Evolutionary conservation across 208 protist species (phyloP).

Genomic region (Crithidia brevicula): DNA sequence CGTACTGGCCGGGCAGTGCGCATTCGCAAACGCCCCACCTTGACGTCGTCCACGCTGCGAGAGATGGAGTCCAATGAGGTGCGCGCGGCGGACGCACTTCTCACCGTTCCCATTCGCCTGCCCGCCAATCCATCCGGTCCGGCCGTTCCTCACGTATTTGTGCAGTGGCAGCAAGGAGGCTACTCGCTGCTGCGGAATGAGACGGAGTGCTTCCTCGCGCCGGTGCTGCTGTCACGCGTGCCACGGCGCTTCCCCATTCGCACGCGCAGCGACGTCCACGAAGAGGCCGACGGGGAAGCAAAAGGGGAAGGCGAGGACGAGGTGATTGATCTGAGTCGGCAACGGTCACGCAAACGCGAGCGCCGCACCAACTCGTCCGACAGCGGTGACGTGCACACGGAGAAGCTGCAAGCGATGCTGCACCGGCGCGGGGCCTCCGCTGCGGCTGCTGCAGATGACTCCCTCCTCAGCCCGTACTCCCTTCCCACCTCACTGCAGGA

Average conservation of each 20-base stretch:
- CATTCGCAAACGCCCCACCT: constrained; percentile 55
- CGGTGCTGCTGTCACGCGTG: constrained; percentile 38
- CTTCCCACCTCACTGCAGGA: constrained; percentile 27
- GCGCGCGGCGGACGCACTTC: constrained; percentile 48
- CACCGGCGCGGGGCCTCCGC: not conserved
- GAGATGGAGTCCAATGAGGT: constrained; percentile 78
- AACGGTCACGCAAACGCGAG: not conserved
- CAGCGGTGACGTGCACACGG: constrained; percentile 1
- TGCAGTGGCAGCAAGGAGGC: constrained; percentile 72
- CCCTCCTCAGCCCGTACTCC: constrained; percentile 24
- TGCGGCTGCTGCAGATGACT: constrained; percentile 11
- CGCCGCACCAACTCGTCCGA: not conserved
- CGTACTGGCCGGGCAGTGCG: constrained; percentile 43
- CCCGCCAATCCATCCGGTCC: not conserved
- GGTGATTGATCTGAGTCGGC: constrained; percentile 21
- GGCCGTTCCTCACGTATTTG: constrained; percentile 34
- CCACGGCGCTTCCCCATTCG: constrained; percentile 33
- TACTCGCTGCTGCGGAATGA: constrained; percentile 66
- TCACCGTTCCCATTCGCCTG: constrained; percentile 23
- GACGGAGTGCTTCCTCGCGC: constrained; percentile 49
- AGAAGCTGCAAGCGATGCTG: constrained; percentile 8
- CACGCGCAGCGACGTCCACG: constrained; percentile 19
- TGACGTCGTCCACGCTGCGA: constrained; percentile 36
- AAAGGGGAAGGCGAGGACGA: no score
- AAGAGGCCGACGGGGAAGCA: not conserved